Evolutionary conservation across 768 basidiomycete genomes (phyloP).

Genomic region (Hygrophoropsis aurantiaca): DNA sequence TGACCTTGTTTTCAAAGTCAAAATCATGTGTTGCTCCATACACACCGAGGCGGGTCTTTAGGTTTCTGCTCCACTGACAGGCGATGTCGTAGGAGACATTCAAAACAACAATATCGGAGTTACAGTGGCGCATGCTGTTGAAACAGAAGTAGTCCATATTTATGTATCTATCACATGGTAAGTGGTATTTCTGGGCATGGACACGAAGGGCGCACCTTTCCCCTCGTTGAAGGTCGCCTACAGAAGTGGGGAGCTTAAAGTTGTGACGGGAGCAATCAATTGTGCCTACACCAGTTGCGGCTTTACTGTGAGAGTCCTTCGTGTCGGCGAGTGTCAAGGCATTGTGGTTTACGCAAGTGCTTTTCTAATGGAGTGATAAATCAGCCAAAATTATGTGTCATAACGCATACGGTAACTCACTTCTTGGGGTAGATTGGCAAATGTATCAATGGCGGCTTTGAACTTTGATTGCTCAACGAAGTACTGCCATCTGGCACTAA

Average conservation of each 20-base stretch:
- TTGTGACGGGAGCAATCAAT: constrained; percentile 3
- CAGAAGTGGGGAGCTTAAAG: background rate
- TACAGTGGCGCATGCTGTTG: background rate
- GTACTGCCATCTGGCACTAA: constrained; percentile 25
- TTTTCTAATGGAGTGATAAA: background rate
- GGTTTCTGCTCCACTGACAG: constrained; percentile 21
- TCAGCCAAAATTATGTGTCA: no score
- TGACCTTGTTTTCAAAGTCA: background rate
- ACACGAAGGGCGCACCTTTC: background rate
- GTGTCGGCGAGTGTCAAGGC: background rate
- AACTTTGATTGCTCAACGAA: constrained; percentile 22
- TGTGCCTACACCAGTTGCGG: constrained; percentile 8
- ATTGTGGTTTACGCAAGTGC: background rate
- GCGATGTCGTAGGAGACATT: constrained; percentile 19
- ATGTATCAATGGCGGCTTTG: constrained; percentile 11
- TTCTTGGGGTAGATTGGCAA: constrained; percentile 1
- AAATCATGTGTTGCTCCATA: constrained; percentile 1
- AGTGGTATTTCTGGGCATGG: background rate
- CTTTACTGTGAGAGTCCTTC: background rate
- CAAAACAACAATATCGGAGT: background rate
- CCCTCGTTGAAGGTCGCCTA: constrained; percentile 8
- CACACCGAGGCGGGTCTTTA: constrained; percentile 1
- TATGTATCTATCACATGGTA: background rate
- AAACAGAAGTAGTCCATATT: constrained; percentile 1
- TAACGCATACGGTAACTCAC: no score